Base-by-base conservation (phyloP, 2,329 filamentous ascomycete genomes). In the Fusarium cicatricum region DNA sequence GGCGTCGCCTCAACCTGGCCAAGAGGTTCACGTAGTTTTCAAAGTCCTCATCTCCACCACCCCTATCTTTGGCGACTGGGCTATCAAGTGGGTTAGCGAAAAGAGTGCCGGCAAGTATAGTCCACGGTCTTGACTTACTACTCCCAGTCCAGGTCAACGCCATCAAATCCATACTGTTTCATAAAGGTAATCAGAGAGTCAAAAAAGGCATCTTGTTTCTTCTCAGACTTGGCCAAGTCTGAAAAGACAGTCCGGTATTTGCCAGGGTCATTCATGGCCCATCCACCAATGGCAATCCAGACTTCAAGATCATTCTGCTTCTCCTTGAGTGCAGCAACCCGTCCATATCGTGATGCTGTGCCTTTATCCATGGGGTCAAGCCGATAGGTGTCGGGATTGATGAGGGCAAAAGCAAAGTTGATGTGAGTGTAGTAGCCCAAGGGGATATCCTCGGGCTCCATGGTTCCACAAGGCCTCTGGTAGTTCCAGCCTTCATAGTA, bases 351-450 rank as follows among this genome's bases (percentile, higher is more conserved):
- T 0, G 42, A 17, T 0, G 49, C 49, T 3, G 49, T 46, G 64
- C 70, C 1, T 16, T 17, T 0, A 68, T 36, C 37, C 23, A 34
- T 50, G 0, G 51, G 40, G 0, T 21, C 41, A 2, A 75, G 59
- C 0, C 60, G 43, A 29, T 71, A 76, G 0, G 68, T 71, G 0
- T 36, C 34, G 0, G 75, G 72, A 17, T 77, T 60, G 19, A 78
- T 60, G 0, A 55, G 44, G 0, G 71, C 66, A 44, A 76, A 78
- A 0, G 73, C 66, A 48, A 71, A 76, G 46, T 71, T 72, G 44
- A 76, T 45, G 15, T 76, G 72, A 0, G 74, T 74, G 21, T 70
- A 72, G 11, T 47, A 12, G 26, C 34, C 68, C 5, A 55, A 9
- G 1, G 58, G 59, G 2, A 74, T 66, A 0, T 65, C 51, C 1